Evolutionary conservation across 2,329 filamentous ascomycete genomes (phyloP), one percentile per base, ranked within the genome.

Genomic region (Talaromyces sp.): DNA sequence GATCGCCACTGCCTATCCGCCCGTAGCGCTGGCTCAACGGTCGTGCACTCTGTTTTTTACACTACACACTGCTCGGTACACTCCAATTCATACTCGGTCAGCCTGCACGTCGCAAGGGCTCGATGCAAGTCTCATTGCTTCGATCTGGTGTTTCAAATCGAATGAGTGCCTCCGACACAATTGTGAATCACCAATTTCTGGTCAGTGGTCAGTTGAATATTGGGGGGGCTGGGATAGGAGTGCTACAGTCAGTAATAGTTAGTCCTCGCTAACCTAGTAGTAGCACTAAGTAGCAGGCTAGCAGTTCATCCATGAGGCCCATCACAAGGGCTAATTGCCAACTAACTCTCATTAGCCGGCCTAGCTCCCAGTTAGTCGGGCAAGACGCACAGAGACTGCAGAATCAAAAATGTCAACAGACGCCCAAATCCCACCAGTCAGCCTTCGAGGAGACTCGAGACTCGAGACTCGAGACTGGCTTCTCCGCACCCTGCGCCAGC

Each of bases 1-100:
- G 59, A 60, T 60, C 54, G 54, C 29, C 59, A 21, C 8, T 60
- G 59, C 35, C 43, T 56, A 57, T 57, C 58, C 58, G 58, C 58
- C n/a, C 38, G 48, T 54, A 57, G 59, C 54, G 59, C 38, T 43
- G 19, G 35, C 54, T 48, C 19, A 38, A 35, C 38, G 19, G 31
- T 38, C 35, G 14, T 38, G 35, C 32, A 35, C 35, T 38, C 1
- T 38, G 17, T 38, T 38, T 38, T 38, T 8, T n/a, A 38, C 35
- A 38, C 35, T 8, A 38, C 35, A n/a, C 35, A 7, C 26, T 3
- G 2, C n/a, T 2, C 31, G 17, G 12, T 35, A 38, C 17, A 7
- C 7, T 7, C n/a, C n/a, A 10, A 1, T 17, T 27, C 53, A 38
- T 24, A 35, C 53, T n/a, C 53, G 19, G 32, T 55, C 53, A 27